A percentile compares a stretch with the other conserved stretches of the same genome.
Conservation (phyloP, 371 early-diverging fungal species). For the Nosema muscidifuracis region DNA sequence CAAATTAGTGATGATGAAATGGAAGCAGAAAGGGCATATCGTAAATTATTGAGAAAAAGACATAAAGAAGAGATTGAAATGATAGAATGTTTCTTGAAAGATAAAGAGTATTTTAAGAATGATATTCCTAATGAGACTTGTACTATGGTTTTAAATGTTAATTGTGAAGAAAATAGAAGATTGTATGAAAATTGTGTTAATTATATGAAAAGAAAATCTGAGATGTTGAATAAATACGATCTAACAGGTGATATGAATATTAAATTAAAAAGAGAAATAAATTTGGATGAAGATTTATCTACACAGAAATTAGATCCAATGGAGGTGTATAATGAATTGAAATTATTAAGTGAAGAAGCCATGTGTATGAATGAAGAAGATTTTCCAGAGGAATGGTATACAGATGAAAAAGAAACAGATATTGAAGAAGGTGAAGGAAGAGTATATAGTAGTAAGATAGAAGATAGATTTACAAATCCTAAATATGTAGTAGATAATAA, state of each 20-base stretch:
- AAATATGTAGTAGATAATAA: not conserved
- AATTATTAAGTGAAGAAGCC: not conserved
- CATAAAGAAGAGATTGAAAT: not conserved
- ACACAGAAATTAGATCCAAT: not conserved
- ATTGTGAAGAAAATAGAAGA: not conserved
- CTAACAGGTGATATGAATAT: no score
- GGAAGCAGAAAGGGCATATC: not conserved
- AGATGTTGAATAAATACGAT: not conserved
- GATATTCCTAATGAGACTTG: not conserved
- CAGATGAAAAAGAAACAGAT: not conserved
- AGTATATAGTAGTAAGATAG: not conserved
- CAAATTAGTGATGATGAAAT: not conserved
- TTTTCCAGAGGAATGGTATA: conserved; percentile 1
- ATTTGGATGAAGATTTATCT: not conserved
- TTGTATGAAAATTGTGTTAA: not conserved
- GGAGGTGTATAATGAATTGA: not conserved
- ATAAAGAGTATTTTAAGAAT: not conserved
- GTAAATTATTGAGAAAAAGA: not conserved
- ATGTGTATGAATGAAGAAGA: not conserved
- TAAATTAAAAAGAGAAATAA: no score
- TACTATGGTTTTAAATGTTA: not conserved
- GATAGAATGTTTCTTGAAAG: not conserved
- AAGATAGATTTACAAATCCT: not conserved
- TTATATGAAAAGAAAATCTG: not conserved
- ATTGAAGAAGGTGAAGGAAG: not conserved